Evolutionary conservation across 1,284 basidiomycete genomes (phyloP), one percentile per base, ranked within the genome.

Genomic region (Trametes hirsuta): DNA sequence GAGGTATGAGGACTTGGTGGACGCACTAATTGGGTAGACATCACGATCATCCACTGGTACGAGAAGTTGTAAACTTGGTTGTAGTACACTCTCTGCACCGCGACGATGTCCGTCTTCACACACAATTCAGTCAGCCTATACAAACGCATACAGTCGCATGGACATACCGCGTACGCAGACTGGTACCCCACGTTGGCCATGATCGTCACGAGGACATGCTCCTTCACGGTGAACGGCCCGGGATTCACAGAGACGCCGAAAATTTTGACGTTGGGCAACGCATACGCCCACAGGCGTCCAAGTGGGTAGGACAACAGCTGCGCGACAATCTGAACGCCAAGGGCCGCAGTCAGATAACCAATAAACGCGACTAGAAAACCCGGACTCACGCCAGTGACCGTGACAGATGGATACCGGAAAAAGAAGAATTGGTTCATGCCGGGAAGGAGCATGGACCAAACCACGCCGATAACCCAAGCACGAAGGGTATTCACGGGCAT

Each of bases 1-100:
- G 52, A 79, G 76, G 67, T 77, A n/a, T 14, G 46, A 25, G 42
- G 21, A 39, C 45, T 10, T 18, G 18, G 21, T 22, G 22, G 12
- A 50, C 67, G 21, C 37, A 94, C 88, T 48, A 96, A 79, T 70
- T 74, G 73, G 2, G 92, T 91, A 6, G 92, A 89, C 78, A 97
- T 86, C 25, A 94, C 83, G 39, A 96, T 74, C 72, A 96, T 81
- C 81, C 88, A 87, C 79, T 90, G 85, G 82, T 87, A 82, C 74
- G 63, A 61, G 70, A 90, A 91, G 66, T 82, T 86, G 70, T 83
- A 88, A 2, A 60, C 76, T 71, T 91, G 86, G 65, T 82, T 75
- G 67, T 91, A 93, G 70, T 81, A 89, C 4, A 89, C 84, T 8
- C 85, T 78, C 69, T 94, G 92, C 0, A 93, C 88, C 1, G 94